Base-by-base conservation (phyloP, 768 basidiomycete genomes). In the Hygrophoropsis aurantiaca region DNA sequence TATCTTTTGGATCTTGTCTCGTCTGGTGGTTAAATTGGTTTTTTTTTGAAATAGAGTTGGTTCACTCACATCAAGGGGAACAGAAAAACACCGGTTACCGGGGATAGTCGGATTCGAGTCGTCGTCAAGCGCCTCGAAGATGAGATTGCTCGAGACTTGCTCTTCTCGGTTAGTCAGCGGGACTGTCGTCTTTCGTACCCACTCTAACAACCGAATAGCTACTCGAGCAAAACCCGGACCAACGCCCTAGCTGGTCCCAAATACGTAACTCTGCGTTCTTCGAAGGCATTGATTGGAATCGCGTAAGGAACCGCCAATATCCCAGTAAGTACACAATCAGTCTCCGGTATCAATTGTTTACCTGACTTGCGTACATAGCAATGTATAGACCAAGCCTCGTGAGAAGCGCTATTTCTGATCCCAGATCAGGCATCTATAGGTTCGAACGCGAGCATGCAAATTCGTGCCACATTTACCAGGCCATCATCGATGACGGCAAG, bases 381-480 rank as follows among this genome's bases (percentile, higher is more conserved):
- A 13, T 20, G 13, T 40, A 20, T 24, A 40, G 30, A 15, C 42
- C 42, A 15, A 23, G 32, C 18, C 11, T 34, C 18, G 16, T 32
- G 7, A 25, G 11, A 2, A 20, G 15, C n/a, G 8, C 6, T 10
- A n/a, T 33, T 8, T 21, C 15, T 3, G 35, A 34, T 34, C 30
- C 42, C 5, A 44, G 30, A 3, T 44, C 42, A 10, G 42, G 24
- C 30, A 44, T 44, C 13, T 44, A 44, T n/a, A 33, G 30, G 4
- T 44, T 44, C 32, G n/a, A n/a, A 4, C 30, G 13, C 10, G 27
- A 30, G 27, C 27, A 30, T 13, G 7, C 6, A 13, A 30, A 7
- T 30, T 10, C 5, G 6, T 44, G 19, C 19, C 3, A 21, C 42
- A 23, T 34, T 15, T 15, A 20, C 32, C 42, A 44, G n/a, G 30